Conservation (phyloP, 164 flowering plant genomes). For the Magnolia officinalis region DNA sequence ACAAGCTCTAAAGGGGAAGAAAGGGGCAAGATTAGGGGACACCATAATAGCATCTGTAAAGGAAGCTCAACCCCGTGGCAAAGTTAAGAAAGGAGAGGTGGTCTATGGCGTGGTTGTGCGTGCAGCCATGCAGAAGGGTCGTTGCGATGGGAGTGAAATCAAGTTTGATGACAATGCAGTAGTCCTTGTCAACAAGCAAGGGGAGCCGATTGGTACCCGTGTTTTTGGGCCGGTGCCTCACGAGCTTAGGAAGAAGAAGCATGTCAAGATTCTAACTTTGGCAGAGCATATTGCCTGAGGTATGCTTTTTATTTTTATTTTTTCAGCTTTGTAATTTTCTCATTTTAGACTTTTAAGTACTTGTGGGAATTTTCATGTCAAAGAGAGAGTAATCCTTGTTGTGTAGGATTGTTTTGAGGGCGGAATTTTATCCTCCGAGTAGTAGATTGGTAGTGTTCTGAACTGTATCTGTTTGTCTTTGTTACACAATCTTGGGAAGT, state of each 20-base stretch:
- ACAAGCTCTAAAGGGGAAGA: conserved; percentile 69
- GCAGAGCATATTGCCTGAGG: conserved; percentile 66
- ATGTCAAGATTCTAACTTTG: conserved; percentile 74
- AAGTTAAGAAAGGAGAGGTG: conserved; percentile 67
- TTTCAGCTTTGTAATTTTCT: neutral
- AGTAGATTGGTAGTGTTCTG: too few relatives aligned
- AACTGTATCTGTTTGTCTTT: too few relatives aligned
- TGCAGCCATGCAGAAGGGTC: conserved; percentile 82
- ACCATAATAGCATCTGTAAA: conserved; percentile 81
- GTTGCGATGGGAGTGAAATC: conserved; percentile 83
- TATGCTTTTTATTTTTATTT: neutral
- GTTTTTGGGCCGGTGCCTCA: conserved; percentile 92
- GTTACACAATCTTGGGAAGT: too few relatives aligned
- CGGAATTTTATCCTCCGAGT: too few relatives aligned
- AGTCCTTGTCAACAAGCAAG: conserved; percentile 80
- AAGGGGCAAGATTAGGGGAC: conserved; percentile 90
- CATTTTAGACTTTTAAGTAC: neutral
- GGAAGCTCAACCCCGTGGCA: conserved; percentile 82
- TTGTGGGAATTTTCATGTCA: neutral
- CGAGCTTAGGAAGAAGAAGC: conserved; percentile 83
- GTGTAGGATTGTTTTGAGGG: too few relatives aligned
- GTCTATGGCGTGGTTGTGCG: conserved; percentile 84
- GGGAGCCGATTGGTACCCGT: conserved; percentile 79
- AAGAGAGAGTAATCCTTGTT: too few relatives aligned
- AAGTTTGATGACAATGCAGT: conserved; percentile 94